A percentile compares a stretch with the other conserved stretches of the same genome.
Evolutionary conservation across 2,329 filamentous ascomycete species (phyloP).

Genomic region (Alternaria novae-zelandiae): DNA sequence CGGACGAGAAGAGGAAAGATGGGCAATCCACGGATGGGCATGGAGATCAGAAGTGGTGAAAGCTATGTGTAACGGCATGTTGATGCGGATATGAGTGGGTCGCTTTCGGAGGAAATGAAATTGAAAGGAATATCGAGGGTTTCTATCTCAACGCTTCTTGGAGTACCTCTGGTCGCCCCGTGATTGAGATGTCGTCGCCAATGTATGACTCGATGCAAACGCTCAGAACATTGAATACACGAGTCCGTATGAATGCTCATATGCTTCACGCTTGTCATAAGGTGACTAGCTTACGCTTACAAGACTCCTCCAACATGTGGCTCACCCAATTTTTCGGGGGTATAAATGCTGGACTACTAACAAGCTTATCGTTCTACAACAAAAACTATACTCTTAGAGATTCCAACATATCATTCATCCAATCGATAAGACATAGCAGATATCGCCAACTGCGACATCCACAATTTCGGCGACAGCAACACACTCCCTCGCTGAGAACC

Average conservation of each 20-base stretch:
- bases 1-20: not conserved
- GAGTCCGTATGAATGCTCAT: not conserved
- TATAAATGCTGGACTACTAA: not conserved
- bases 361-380: not conserved
- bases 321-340: not conserved
- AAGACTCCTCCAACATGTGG: not conserved
- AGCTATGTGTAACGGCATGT: not conserved
- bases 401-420: not conserved
- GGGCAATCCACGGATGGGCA: not conserved
- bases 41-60: not conserved
- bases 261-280: not conserved
- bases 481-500: not conserved
- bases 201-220: not conserved
- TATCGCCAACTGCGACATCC: not conserved
- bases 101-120: not conserved
- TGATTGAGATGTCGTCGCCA: not conserved
- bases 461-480: not conserved
- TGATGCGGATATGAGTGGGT: not conserved
- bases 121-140: not conserved
- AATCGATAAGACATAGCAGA: not conserved
- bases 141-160: not conserved
- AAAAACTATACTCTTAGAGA: not conserved
- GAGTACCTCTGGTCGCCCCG: not conserved
- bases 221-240: not conserved
- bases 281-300: not conserved